Evolutionary conservation across 2,329 filamentous ascomycete genomes (phyloP), one percentile per base, ranked within the genome.

Genomic region (Fusarium pininemorale): DNA sequence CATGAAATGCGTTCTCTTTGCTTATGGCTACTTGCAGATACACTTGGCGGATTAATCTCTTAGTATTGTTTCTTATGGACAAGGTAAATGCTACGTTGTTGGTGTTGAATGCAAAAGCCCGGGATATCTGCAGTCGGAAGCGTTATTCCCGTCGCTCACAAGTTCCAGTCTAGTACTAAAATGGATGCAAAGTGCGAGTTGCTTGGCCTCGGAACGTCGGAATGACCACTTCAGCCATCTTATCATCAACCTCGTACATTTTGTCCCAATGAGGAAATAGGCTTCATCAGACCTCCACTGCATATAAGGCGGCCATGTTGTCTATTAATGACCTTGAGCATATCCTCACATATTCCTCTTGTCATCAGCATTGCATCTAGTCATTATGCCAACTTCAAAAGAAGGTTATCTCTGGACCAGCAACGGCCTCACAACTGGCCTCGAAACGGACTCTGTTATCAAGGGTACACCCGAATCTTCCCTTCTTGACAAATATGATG

Each of bases 401-500:
- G 73, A 75, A 62, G 73, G 73, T 9, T 69, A 67, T 47, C 22
- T 75, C 1, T 75, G 72, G 73, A 71, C 69, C 12, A 47, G 32
- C 2, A 7, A 22, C 3, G 56, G 69, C 2, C 48, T 51, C 7
- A 60, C 45, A 5, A 38, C 32, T 4, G 73, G 72, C 6, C 69
- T 75, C 3, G 32, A 32, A 18, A 73, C 73, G 0, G 69, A 75
- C 14, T 70, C 73, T 3, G 73, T 68, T 39, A 26, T 75, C 4
- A 41, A 39, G 6, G 62, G 66, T 18, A 72, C 69, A 4, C n/a
- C 57, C 0, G 26, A 59, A 3, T 54, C 59, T 0, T 14, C 32
- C 2, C 42, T 75, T 3, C 38, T 45, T 9, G 50, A 50, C 2
- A 54, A 6, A 7, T 74, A 76, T 22, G 69, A 76, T 56, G 71